Evolutionary conservation across 2,329 filamentous ascomycete genomes (phyloP).

Genomic region (Ambrosiella cleistominuta): DNA sequence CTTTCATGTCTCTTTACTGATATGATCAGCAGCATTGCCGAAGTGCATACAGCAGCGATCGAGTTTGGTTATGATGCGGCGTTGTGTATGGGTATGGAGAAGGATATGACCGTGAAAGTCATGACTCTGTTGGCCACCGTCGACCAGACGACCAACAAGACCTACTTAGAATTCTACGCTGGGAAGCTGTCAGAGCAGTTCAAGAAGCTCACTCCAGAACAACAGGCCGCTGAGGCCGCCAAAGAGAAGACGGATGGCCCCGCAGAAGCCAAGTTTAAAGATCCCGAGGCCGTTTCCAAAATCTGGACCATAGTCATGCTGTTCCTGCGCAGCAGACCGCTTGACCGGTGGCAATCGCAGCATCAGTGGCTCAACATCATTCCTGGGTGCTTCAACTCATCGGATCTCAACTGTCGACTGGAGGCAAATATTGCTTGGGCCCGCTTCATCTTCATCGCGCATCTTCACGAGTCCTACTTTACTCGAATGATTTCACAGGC

Average conservation of each 20-base stretch:
- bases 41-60: slow-evolving; percentile 60
- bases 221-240: slow-evolving; percentile 7
- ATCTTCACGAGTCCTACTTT: slow-evolving; percentile 42
- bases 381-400: slow-evolving; percentile 68
- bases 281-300: slow-evolving; percentile 48
- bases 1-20: slow-evolving; percentile 65
- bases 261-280: slow-evolving; percentile 6
- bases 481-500: slow-evolving; percentile 29
- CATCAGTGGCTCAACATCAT: slow-evolving; percentile 61
- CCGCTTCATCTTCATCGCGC: slow-evolving; percentile 58
- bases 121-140: slow-evolving; percentile 33
- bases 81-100: slow-evolving; percentile 50
- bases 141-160: slow-evolving; percentile 31
- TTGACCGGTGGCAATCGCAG: slow-evolving; percentile 55
- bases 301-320: slow-evolving; percentile 77
- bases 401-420: slow-evolving; percentile 49
- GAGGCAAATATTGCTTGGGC: slow-evolving; percentile 79
- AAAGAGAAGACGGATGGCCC: neutral
- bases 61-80: slow-evolving; percentile 55
- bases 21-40: slow-evolving; percentile 60
- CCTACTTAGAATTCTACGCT: slow-evolving; percentile 53
- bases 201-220: slow-evolving; percentile 25
- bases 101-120: slow-evolving; percentile 47
- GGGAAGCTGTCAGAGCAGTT: slow-evolving; percentile 52
- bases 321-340: slow-evolving; percentile 46